Evolutionary conservation across 1,284 basidiomycete genomes (phyloP).

Genomic region (Trichosporon sp.): DNA sequence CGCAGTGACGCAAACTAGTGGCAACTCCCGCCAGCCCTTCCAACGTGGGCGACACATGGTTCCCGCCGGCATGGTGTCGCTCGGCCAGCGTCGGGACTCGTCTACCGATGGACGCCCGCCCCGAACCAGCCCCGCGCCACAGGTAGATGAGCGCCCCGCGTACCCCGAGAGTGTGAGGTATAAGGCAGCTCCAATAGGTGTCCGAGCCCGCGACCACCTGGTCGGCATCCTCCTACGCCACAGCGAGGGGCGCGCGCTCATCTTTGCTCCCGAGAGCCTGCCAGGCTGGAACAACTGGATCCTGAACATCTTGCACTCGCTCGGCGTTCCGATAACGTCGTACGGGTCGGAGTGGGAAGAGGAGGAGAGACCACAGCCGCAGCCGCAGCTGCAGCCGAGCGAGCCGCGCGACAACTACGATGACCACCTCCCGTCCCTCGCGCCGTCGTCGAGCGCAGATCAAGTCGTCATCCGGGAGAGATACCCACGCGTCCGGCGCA

Average conservation of each 20-base stretch:
- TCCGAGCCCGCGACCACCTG: background rate
- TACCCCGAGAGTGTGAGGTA: background rate
- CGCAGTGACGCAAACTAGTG: background rate
- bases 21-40: no score
- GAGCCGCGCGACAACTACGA: background rate
- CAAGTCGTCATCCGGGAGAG: background rate
- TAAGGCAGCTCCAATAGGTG: no score
- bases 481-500: background rate
- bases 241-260: background rate
- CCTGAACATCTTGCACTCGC: background rate
- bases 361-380: background rate
- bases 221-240: background rate
- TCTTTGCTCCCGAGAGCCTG: background rate
- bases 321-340: background rate
- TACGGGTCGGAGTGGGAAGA: background rate
- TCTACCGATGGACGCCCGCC: background rate
- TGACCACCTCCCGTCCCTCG: background rate
- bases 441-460: background rate
- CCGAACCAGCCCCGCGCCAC: background rate
- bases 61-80: conserved; percentile 2
- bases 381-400: background rate
- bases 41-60: background rate
- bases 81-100: background rate
- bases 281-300: background rate
- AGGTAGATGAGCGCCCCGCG: background rate